A percentile compares a stretch with the other conserved stretches of the same genome.
Evolutionary conservation across 352 stramenopile genomes (phyloP).

Genomic region (Pythium guiyangense): DNA sequence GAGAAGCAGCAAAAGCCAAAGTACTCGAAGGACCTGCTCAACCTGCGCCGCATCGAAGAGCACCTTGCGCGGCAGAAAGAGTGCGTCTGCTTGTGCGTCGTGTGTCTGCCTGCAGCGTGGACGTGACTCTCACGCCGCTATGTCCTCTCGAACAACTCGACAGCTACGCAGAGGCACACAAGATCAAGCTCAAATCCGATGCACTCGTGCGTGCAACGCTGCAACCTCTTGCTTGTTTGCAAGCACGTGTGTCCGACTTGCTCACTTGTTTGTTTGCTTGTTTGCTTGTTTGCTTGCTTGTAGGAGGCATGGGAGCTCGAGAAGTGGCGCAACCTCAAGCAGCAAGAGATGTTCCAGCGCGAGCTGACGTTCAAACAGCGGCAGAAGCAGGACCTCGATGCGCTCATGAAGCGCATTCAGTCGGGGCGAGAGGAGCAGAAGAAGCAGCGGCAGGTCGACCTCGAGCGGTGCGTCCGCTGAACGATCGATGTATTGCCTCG

Average conservation of each 20-base stretch:
- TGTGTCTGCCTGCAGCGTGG: background rate
- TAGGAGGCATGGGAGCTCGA: slow-evolving; percentile 92
- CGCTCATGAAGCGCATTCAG: slow-evolving; percentile 93
- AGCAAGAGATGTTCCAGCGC: slow-evolving; percentile 93
- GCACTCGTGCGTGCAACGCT: slow-evolving; percentile 34
- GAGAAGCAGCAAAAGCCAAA: slow-evolving; percentile 90
- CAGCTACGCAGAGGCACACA: slow-evolving; percentile 93
- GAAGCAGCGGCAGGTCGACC: slow-evolving; percentile 92
- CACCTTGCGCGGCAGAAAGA: slow-evolving; percentile 88
- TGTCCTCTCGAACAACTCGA: background rate
- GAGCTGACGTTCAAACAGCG: slow-evolving; percentile 93
- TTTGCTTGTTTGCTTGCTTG: background rate
- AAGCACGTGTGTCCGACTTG: background rate
- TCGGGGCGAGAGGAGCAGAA: slow-evolving; percentile 93
- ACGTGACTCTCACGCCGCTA: background rate
- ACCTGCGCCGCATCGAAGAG: slow-evolving; percentile 92
- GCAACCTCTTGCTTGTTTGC: background rate
- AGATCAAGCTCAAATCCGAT: slow-evolving; percentile 96
- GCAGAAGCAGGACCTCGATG: slow-evolving; percentile 91
- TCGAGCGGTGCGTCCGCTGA: slow-evolving; percentile 65
- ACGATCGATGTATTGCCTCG: background rate
- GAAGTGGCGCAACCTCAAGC: slow-evolving; percentile 93
- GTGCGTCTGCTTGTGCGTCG: slow-evolving; percentile 21
- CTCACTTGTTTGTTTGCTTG: background rate
- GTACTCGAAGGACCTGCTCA: slow-evolving; percentile 94